Conservation (phyloP, 306 rosid species). For the Arachis stenosperma region DNA sequence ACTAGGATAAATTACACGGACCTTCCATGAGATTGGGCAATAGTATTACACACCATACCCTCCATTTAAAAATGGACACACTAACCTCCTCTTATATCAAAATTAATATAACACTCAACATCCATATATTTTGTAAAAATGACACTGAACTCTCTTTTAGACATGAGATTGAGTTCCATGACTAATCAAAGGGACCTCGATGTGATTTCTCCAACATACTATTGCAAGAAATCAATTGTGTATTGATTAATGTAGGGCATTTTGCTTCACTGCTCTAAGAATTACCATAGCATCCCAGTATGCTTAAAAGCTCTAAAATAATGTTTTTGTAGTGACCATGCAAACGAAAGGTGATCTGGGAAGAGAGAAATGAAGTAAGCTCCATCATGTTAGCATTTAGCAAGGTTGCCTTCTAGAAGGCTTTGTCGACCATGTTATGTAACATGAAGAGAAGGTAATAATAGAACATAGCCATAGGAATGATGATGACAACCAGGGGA, state of each 20-base stretch:
- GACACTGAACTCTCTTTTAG: too few relatives aligned
- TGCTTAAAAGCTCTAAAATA: not conserved
- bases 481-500: not conserved
- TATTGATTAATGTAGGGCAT: constrained; percentile 8
- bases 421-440: not conserved
- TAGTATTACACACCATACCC: too few relatives aligned
- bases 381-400: not conserved
- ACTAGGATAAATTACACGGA: too few relatives aligned
- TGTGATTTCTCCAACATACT: not conserved
- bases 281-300: not conserved
- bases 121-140: too few relatives aligned
- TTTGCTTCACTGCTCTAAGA: not conserved
- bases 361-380: not conserved
- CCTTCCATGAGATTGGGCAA: too few relatives aligned
- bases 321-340: constrained; percentile 6
- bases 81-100: too few relatives aligned
- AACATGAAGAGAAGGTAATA: not conserved
- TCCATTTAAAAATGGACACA: too few relatives aligned
- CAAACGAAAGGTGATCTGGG: not conserved
- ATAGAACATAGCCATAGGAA: not conserved
- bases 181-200: too few relatives aligned
- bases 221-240: not conserved
- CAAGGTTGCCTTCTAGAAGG: not conserved
- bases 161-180: too few relatives aligned
- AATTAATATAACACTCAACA: too few relatives aligned